Evolutionary conservation across 805 yeast species (phyloP).

Genomic region (Yarrowia sp.): DNA sequence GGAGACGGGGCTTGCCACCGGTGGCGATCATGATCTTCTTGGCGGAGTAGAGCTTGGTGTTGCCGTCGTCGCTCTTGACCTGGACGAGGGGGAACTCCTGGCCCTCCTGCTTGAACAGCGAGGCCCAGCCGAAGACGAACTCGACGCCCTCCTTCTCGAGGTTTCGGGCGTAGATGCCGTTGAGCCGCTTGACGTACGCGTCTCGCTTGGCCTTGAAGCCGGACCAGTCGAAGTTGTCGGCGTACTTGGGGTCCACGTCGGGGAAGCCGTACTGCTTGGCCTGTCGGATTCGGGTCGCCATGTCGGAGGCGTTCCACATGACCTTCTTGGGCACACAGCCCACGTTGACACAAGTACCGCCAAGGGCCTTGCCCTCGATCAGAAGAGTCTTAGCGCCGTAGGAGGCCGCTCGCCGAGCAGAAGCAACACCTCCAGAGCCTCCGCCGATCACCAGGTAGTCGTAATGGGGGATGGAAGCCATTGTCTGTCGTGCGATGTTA

Average conservation of each 20-base stretch:
- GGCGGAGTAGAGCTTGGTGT: conserved; percentile 58
- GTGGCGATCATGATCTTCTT: conserved; percentile 86
- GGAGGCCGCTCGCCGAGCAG: conserved; percentile 90
- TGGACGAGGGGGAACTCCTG: conserved; percentile 48
- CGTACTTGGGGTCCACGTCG: conserved; percentile 51
- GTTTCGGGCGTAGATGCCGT: conserved; percentile 90
- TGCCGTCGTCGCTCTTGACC: conserved; percentile 64
- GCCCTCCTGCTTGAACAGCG: conserved; percentile 50
- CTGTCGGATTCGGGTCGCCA: conserved; percentile 70
- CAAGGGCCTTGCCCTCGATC: conserved; percentile 76
- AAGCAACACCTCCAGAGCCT: conserved; percentile 99
- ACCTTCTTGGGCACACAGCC: conserved; percentile 99
- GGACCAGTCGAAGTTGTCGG: conserved; percentile 75
- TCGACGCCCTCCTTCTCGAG: conserved; percentile 87
- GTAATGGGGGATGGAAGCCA: conserved; percentile 64
- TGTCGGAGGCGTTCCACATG: conserved; percentile 96
- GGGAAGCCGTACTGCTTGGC: conserved; percentile 82
- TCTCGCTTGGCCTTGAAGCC: conserved; percentile 83
- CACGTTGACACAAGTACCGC: conserved; percentile 98
- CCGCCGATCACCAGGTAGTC: conserved; percentile 97
- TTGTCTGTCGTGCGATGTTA: conserved; percentile 29
- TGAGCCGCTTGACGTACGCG: conserved; percentile 81
- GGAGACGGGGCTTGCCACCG: conserved; percentile 82
- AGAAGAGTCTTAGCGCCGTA: conserved; percentile 86
- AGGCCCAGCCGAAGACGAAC: conserved; percentile 80